A percentile compares a stretch with the other conserved stretches of the same genome.
These are phyloP conservation scores for Protomyces macrosporus DNA, from an alignment of 1,139 yeast species.

Conservation along the genomic window DNA sequence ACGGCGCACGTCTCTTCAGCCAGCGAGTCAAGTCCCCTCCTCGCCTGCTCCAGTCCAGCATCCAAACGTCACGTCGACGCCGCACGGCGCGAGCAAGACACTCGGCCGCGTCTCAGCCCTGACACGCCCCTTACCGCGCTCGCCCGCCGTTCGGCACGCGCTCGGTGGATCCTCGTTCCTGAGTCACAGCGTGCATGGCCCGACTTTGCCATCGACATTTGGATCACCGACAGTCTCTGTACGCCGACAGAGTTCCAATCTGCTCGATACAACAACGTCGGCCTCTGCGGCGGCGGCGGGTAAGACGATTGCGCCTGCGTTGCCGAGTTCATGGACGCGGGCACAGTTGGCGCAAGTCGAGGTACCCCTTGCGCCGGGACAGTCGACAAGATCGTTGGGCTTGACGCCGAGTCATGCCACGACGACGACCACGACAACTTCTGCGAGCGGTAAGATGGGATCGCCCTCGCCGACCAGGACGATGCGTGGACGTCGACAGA, in stretches of 20 bases:
- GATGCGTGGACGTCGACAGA: neutral
- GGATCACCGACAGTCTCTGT: neutral
- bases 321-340: neutral
- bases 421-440: neutral
- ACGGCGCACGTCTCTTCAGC: no score
- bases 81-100: no score
- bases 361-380: neutral
- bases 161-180: neutral
- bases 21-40: no score
- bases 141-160: neutral
- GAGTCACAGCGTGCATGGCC: neutral
- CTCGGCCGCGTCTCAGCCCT: neutral
- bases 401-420: neutral
- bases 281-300: no score
- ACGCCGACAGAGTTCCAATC: neutral
- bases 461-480: neutral
- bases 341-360: neutral
- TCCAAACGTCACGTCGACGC: no score
- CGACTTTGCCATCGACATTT: neutral
- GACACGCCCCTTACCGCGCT: neutral
- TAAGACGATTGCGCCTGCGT: neutral
- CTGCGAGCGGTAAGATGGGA: neutral
- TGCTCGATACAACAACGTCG: no score
- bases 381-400: neutral
- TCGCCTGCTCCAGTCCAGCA: no score